Evolutionary conservation across 2,329 filamentous ascomycete species (phyloP).

Genomic region (Zalaria obscura): DNA sequence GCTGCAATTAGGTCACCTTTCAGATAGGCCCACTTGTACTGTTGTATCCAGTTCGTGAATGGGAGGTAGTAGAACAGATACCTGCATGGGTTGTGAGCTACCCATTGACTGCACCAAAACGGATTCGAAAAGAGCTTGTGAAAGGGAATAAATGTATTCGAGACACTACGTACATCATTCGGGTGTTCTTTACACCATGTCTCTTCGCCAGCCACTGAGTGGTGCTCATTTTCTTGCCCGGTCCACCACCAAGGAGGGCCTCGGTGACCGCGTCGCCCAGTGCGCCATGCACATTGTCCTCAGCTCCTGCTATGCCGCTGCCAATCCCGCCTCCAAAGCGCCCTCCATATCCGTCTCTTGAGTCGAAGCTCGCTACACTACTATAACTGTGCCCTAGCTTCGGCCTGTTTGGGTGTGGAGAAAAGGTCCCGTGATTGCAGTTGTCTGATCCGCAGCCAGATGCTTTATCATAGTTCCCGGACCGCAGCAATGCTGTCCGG

Average conservation of each 20-base stretch:
- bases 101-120: slow-evolving; percentile 5
- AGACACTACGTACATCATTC: slow-evolving; percentile 48
- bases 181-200: slow-evolving; percentile 59
- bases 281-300: slow-evolving; percentile 16
- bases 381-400: slow-evolving; percentile 23
- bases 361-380: slow-evolving; percentile 13
- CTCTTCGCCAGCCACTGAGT: slow-evolving; percentile 57
- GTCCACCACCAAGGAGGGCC: slow-evolving; percentile 24
- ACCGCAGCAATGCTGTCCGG: slow-evolving; percentile 23
- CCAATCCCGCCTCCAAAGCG: slow-evolving; percentile 19
- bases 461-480: slow-evolving; percentile 20
- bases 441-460: slow-evolving; percentile 17
- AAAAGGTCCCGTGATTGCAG: slow-evolving; percentile 66
- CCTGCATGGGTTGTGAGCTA: slow-evolving; percentile 28
- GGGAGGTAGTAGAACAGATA: slow-evolving; percentile 91
- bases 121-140: slow-evolving; percentile 1
- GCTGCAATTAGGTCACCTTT: slow-evolving; percentile 79
- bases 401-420: slow-evolving; percentile 38
- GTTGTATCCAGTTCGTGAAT: slow-evolving; percentile 74
- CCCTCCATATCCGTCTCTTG: slow-evolving; percentile 21
- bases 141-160: slow-evolving; percentile 3
- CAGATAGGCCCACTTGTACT: slow-evolving; percentile 72
- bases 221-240: slow-evolving; percentile 55
- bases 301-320: slow-evolving; percentile 7
- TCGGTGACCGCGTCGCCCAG: slow-evolving; percentile 30